Conservation (phyloP, 768 basidiomycete genomes). For the Boletus pseudopeckii region DNA sequence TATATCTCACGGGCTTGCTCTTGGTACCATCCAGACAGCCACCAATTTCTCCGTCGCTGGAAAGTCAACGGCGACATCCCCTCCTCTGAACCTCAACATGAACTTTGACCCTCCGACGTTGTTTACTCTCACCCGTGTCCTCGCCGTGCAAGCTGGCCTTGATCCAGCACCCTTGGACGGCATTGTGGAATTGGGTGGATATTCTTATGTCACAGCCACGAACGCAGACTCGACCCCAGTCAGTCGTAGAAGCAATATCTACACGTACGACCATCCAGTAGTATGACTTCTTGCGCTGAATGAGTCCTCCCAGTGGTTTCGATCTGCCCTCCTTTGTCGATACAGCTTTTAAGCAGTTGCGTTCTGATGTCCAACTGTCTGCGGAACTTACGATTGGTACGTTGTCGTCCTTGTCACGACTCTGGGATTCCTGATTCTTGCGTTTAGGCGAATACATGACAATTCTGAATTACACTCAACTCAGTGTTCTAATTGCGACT, state of each 20-base stretch:
- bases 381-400: conserved; percentile 57
- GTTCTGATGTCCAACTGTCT: conserved; percentile 56
- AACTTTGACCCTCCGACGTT: conserved; percentile 66
- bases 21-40: conserved; percentile 57
- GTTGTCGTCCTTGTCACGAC: background rate
- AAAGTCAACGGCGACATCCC: conserved; percentile 54
- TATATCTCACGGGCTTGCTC: conserved; percentile 53
- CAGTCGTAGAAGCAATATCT: conserved; percentile 45
- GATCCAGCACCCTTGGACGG: conserved; percentile 59
- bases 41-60: conserved; percentile 52
- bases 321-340: conserved; percentile 60
- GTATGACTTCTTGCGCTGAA: background rate
- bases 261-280: conserved; percentile 39
- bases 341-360: conserved; percentile 60
- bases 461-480: conserved; percentile 58
- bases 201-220: conserved; percentile 45
- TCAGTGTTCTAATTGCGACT: conserved; percentile 52
- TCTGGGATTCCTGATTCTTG: conserved; percentile 2
- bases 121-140: conserved; percentile 65
- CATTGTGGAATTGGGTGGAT: conserved; percentile 66
- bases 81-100: conserved; percentile 56
- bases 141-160: conserved; percentile 63
- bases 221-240: conserved; percentile 32
- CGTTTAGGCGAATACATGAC: conserved; percentile 59
- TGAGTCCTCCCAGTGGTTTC: conserved; percentile 45